These are phyloP conservation scores for Candida coquimbonensis DNA, from an alignment of 805 yeast genomes.

Conservation along the genomic window DNA sequence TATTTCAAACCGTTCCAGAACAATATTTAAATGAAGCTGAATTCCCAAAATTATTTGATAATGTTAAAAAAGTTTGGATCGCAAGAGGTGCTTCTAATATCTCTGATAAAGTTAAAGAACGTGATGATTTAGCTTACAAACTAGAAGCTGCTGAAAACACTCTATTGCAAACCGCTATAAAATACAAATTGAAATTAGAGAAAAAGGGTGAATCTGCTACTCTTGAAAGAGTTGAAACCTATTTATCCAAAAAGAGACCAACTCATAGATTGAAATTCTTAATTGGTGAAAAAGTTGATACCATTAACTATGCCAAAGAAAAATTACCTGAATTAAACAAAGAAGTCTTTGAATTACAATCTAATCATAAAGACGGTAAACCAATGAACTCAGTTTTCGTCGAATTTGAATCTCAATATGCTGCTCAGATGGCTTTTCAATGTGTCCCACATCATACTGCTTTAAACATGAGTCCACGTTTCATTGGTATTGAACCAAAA, in stretches of 20 bases:
- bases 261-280: slow-evolving; percentile 34
- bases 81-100: slow-evolving; percentile 57
- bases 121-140: slow-evolving; percentile 51
- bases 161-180: slow-evolving; percentile 55
- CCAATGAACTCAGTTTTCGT: slow-evolving; percentile 80
- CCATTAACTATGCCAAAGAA: slow-evolving; percentile 50
- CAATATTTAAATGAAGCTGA: slow-evolving; percentile 65
- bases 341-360: slow-evolving; percentile 52
- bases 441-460: slow-evolving; percentile 59
- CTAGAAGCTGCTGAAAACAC: slow-evolving; percentile 63
- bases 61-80: slow-evolving; percentile 77
- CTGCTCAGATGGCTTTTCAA: slow-evolving; percentile 69
- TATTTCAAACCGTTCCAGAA: slow-evolving; percentile 80
- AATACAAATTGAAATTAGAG: slow-evolving; percentile 54
- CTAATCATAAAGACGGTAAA: slow-evolving; percentile 34
- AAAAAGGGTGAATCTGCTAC: slow-evolving; percentile 48
- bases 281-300: slow-evolving; percentile 57
- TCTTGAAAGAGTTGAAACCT: slow-evolving; percentile 41
- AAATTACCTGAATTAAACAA: slow-evolving; percentile 49
- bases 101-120: slow-evolving; percentile 45
- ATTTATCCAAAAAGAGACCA: slow-evolving; percentile 66
- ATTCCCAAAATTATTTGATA: slow-evolving; percentile 68
- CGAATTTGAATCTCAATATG: slow-evolving; percentile 69
- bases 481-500: slow-evolving; percentile 54
- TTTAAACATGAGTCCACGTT: slow-evolving; percentile 51